Conservation (phyloP, 192 early-diverging fungal genomes). For the Podila horticola region DNA sequence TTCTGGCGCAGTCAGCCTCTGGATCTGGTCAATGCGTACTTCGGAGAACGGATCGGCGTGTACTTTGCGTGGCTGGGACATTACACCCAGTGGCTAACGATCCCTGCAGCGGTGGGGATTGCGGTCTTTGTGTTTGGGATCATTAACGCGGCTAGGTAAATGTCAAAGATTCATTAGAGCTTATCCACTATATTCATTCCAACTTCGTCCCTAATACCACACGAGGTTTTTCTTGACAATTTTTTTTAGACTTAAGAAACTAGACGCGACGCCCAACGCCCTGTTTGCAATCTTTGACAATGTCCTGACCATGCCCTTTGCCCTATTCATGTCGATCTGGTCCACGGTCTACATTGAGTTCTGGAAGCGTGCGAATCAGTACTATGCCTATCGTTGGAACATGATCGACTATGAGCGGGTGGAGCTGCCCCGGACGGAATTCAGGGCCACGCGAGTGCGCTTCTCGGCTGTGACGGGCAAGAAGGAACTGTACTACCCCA, state of each 20-base stretch:
- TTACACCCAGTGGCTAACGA: slow-evolving; percentile 65
- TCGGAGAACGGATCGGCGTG: slow-evolving; percentile 70
- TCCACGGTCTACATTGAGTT: slow-evolving; percentile 64
- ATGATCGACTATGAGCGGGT: slow-evolving; percentile 53
- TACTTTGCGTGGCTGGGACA: slow-evolving; percentile 78
- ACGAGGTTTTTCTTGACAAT: too few species aligned
- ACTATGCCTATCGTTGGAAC: slow-evolving; percentile 62
- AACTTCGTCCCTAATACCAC: too few species aligned
- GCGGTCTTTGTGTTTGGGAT: slow-evolving; percentile 65
- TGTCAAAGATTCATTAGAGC: neutral
- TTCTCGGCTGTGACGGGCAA: slow-evolving; percentile 58
- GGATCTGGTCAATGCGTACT: slow-evolving; percentile 62
- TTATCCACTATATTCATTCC: too few species aligned
- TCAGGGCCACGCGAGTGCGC: slow-evolving; percentile 52
- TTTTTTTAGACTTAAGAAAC: slow-evolving; percentile 17
- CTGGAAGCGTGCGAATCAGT: slow-evolving; percentile 63
- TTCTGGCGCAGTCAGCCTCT: slow-evolving; percentile 57
- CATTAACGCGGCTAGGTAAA: slow-evolving; percentile 28
- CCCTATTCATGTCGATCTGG: slow-evolving; percentile 73
- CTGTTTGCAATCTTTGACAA: slow-evolving; percentile 69
- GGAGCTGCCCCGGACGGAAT: slow-evolving; percentile 63
- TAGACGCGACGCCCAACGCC: slow-evolving; percentile 32
- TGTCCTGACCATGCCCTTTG: slow-evolving; percentile 62
- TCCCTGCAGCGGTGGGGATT: slow-evolving; percentile 62
- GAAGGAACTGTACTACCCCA: slow-evolving; percentile 48